Conservation (phyloP, 192 early-diverging fungal species). For the Endogone sp. region DNA sequence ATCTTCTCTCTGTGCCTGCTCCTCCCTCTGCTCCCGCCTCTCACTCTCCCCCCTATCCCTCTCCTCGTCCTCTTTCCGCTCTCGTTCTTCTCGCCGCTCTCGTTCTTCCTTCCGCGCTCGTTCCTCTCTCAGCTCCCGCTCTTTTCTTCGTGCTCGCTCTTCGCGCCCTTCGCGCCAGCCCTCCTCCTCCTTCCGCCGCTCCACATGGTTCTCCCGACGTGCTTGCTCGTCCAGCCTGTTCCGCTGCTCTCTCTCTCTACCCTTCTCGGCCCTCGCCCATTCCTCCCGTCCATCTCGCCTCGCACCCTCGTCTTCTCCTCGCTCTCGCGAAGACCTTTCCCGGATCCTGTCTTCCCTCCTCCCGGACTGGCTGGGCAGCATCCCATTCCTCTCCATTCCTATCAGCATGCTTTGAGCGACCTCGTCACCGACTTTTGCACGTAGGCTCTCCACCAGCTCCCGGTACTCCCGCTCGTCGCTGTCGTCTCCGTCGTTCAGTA, state of each 20-base stretch:
- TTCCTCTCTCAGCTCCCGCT: not conserved
- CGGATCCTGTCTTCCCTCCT: not conserved
- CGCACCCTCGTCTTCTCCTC: no score
- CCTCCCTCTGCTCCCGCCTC: no score
- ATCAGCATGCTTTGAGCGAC: no score
- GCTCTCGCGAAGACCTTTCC: not conserved
- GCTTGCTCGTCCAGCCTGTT: not conserved
- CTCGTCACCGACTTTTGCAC: no score
- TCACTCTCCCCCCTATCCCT: not conserved
- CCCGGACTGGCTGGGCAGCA: not conserved
- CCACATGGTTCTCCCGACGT: not conserved
- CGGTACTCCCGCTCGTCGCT: not conserved
- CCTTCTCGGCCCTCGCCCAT: not conserved
- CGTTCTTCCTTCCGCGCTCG: not conserved
- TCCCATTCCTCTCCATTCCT: not conserved
- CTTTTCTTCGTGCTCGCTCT: not conserved
- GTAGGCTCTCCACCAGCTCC: no score
- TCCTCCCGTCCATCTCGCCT: not conserved
- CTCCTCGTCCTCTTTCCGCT: not conserved
- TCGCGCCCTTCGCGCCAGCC: not conserved
- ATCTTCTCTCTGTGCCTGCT: no score
- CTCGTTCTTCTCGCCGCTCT: not conserved
- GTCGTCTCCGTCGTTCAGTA: no score
- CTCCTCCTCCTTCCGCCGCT: not conserved
- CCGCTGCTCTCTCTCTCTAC: not conserved